phyloP scores from a whole-genome alignment of 176 grass and related monocot genomes.

The Lolium rigidum region DNA sequence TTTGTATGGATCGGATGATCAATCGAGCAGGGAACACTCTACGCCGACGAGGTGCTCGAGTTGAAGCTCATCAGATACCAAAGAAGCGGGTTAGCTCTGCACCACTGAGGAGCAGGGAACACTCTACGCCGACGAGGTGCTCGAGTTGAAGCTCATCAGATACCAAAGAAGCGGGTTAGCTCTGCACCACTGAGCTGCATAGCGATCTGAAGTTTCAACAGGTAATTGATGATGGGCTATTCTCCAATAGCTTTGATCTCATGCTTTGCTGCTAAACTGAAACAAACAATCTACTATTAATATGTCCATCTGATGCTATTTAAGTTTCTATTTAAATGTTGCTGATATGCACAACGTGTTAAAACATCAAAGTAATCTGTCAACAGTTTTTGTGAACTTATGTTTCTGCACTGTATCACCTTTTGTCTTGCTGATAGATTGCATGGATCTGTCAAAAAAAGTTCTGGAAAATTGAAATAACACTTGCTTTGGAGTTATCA shows the following conservation, averaged over 20 bases:
- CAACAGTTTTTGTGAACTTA: not conserved
- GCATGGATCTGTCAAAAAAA: not conserved
- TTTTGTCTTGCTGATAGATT: not conserved
- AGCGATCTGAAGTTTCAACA: conserved; percentile 66
- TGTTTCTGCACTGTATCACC: not conserved
- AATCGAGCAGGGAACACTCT: too few relatives aligned
- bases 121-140: too few relatives aligned
- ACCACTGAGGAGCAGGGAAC: too few relatives aligned
- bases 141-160: too few relatives aligned
- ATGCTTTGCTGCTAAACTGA: conserved; percentile 16
- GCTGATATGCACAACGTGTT: not conserved
- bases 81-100: not conserved
- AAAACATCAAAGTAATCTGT: not conserved
- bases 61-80: too few relatives aligned
- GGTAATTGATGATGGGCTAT: conserved; percentile 45
- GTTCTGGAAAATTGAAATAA: too few relatives aligned
- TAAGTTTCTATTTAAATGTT: conserved; percentile 4
- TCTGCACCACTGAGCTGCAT: conserved; percentile 36
- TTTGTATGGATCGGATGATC: too few relatives aligned
- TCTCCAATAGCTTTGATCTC: conserved; percentile 26
- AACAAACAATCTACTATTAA: not conserved
- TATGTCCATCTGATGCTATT: not conserved
- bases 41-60: too few relatives aligned
- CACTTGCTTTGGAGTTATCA: not conserved
- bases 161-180: too few relatives aligned